phyloP scores from a whole-genome alignment of 129 eudicot genomes.

The Cynara cardunculus region DNA sequence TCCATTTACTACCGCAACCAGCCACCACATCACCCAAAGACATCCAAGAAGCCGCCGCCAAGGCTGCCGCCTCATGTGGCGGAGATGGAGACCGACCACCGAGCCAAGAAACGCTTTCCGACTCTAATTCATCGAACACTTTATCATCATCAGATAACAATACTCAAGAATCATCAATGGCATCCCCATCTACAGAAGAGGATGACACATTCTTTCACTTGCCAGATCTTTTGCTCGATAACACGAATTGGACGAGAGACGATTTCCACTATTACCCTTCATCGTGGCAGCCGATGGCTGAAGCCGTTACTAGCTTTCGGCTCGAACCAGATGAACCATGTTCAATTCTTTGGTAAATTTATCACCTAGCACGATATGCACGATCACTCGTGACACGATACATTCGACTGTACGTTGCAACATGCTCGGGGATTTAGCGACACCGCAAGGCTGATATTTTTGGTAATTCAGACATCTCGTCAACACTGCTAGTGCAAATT shows the following conservation, averaged over 20 bases:
- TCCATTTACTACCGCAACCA: slow-evolving; percentile 59
- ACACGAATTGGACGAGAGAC: slow-evolving; percentile 2
- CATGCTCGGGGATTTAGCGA: neutral
- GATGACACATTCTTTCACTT: slow-evolving; percentile 70
- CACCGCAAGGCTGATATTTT: neutral
- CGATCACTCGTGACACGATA: neutral
- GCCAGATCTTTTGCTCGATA: slow-evolving; percentile 55
- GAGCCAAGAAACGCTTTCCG: slow-evolving; percentile 10
- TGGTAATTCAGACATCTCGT: neutral
- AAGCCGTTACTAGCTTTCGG: slow-evolving; percentile 41
- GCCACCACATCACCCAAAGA: slow-evolving; percentile 59
- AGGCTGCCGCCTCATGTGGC: slow-evolving; percentile 45
- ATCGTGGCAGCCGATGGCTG: slow-evolving; percentile 58
- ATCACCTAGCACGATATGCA: neutral
- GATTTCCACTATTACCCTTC: slow-evolving; percentile 30
- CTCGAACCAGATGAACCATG: slow-evolving; percentile 55
- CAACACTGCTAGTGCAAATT: neutral
- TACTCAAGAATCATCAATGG: slow-evolving; percentile 32
- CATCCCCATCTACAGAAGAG: slow-evolving; percentile 27
- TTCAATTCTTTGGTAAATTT: slow-evolving; percentile 44
- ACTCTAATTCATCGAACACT: slow-evolving; percentile 42
- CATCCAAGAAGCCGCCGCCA: slow-evolving; percentile 76
- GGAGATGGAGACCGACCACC: slow-evolving; percentile 11
- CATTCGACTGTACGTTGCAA: neutral
- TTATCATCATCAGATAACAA: slow-evolving; percentile 24